Evolutionary conservation across 768 basidiomycete species (phyloP), one percentile per base, ranked within the genome.

Genomic region (Kwoniella sp.): DNA sequence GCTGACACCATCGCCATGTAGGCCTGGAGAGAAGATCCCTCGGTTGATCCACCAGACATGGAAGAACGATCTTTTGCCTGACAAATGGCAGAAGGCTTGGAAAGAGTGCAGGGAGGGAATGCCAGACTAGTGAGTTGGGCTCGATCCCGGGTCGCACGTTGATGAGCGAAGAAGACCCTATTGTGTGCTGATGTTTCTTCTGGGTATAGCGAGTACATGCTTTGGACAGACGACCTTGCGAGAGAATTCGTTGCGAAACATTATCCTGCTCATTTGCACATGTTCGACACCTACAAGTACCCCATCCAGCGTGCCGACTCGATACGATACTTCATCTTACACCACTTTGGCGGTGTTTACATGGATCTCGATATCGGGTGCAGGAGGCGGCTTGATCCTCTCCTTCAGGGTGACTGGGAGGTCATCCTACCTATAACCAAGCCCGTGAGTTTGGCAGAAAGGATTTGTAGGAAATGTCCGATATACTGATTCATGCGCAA

Each of bases 11-110:
- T 17, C 26, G 17, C 34, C 30, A 22, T 25, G 26, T 60, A 89
- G 89, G 75, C 86, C 87, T 26, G 82, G 86, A 41, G 90, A 96
- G 76, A 87, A 85, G 70, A 88, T 98, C 38, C 96, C 94, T 2
- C 86, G 92, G 56, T 91, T 99, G 63, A 86, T 99, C 54, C 96
- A 99, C 81, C 95, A 97, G 86, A 98, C 96, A 25, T 99, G 96
- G 96, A 96, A 94, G 84, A 88, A 90, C 11, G 89, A 94, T 60
- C 86, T 86, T 0, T 84, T 99, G 25, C 96, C 96, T 1, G 81
- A 84, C 50, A 85, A 86, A 66, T 99, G 94, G 94, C 85, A 86
- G 66, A 83, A 82, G 45, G 85, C 93, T 51, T 93, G 93, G 28
- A 85, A 91, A 79, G 87, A 84, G 29, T 98, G 96, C 83, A 86